Percentiles rank a stretch among this genome's conserved stretches.
These are phyloP conservation scores for Neofusicoccum sp. DNA, from an alignment of 2,329 filamentous ascomycete genomes.

Conservation along the genomic window DNA sequence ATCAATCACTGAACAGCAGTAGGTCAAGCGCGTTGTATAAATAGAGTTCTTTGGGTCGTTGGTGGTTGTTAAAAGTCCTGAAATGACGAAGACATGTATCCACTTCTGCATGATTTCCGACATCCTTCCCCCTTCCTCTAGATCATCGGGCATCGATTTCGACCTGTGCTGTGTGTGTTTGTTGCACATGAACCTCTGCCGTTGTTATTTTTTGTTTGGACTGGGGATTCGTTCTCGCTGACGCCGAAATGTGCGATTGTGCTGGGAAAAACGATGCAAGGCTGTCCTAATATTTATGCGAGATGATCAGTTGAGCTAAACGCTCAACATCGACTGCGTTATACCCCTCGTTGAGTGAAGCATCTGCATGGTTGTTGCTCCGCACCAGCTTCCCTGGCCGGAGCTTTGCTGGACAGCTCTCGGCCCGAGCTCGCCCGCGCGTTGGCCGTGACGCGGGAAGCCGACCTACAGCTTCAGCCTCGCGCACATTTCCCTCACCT, in stretches of 20 bases:
- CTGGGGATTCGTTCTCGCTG: too few species aligned
- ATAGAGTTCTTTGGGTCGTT: background rate
- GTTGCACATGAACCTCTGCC: too few species aligned
- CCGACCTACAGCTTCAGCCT: slow-evolving; percentile 10
- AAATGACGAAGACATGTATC: slow-evolving; percentile 16
- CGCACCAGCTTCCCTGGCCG: background rate
- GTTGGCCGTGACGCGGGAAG: background rate
- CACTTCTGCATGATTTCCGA: background rate
- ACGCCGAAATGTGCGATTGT: too few species aligned
- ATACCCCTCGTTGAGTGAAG: too few species aligned
- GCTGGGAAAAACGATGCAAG: too few species aligned
- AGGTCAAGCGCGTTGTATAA: slow-evolving; percentile 65
- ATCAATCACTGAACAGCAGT: slow-evolving; percentile 27
- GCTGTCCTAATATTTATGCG: too few species aligned
- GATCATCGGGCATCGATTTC: too few species aligned
- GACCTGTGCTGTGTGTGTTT: too few species aligned
- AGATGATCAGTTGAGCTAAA: background rate
- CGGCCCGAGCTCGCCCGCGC: slow-evolving; percentile 12
- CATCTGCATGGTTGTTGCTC: too few species aligned
- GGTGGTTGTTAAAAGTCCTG: slow-evolving; percentile 7
- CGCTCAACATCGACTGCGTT: too few species aligned
- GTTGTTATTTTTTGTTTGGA: too few species aligned
- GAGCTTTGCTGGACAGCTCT: background rate
- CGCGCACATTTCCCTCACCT: background rate
- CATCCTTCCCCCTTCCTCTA: background rate